These are phyloP conservation scores for Batkoa obscura DNA, from an alignment of 371 early-diverging fungal species.

Conservation along the genomic window DNA sequence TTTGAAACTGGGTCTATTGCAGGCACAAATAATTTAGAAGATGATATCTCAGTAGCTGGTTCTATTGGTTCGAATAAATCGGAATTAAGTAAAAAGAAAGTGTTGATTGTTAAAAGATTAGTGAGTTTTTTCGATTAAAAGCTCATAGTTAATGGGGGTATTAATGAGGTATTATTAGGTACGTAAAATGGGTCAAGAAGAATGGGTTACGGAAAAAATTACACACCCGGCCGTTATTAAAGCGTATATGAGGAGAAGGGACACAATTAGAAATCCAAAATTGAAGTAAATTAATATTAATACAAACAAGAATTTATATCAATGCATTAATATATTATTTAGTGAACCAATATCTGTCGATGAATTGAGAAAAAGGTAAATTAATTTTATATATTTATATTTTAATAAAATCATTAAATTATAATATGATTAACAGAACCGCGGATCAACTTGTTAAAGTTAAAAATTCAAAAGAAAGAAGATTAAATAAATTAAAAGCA, in stretches of 20 bases:
- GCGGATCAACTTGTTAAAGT: neutral
- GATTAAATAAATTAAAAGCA: constrained; percentile 1
- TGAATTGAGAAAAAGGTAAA: neutral
- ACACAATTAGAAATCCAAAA: constrained; percentile 53
- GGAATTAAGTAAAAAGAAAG: too few relatives aligned
- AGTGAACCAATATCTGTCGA: neutral
- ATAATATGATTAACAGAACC: neutral
- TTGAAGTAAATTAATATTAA: constrained; percentile 26
- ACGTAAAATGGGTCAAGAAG: constrained; percentile 32
- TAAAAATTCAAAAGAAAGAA: neutral
- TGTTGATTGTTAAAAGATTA: too few relatives aligned
- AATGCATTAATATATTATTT: neutral
- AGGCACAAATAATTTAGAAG: too few relatives aligned
- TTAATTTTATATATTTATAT: neutral
- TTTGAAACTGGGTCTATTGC: too few relatives aligned
- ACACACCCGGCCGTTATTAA: constrained; percentile 71
- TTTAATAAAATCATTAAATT: neutral
- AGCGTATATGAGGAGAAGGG: constrained; percentile 66
- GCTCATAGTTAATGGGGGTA: too few relatives aligned
- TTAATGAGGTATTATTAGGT: neutral
- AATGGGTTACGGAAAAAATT: constrained; percentile 59
- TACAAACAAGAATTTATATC: neutral
- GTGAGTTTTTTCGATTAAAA: too few relatives aligned
- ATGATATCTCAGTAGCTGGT: too few relatives aligned
- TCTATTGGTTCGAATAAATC: too few relatives aligned